phyloP scores from a whole-genome alignment of 495 filamentous ascomycete genomes.

The Tuber indicum region DNA sequence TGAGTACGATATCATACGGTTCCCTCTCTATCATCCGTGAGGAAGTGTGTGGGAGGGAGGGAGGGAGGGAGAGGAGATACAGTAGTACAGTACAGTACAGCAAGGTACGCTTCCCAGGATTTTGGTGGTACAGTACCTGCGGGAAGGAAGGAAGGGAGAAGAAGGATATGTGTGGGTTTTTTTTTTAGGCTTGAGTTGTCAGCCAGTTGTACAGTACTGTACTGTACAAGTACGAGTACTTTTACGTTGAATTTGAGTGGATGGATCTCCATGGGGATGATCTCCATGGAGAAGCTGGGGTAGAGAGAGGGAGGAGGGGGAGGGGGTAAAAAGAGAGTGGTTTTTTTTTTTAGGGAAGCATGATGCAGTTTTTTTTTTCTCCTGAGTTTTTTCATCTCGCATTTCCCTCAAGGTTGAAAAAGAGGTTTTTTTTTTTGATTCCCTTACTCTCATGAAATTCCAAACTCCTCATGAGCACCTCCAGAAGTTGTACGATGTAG shows the following conservation, averaged over 20 bases:
- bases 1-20: neutral
- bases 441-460: neutral
- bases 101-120: neutral
- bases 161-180: no score
- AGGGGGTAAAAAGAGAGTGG: neutral
- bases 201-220: neutral
- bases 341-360: neutral
- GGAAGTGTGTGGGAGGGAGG: neutral
- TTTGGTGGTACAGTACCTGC: neutral
- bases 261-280: neutral
- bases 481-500: neutral
- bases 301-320: neutral
- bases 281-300: neutral
- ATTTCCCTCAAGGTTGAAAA: neutral
- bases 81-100: neutral
- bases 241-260: neutral
- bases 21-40: neutral
- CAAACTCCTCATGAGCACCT: neutral
- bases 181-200: no score
- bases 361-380: neutral
- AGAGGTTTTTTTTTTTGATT: neutral
- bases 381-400: no score
- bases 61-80: neutral
- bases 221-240: no score
- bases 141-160: no score